Evolutionary conservation across 2,329 filamentous ascomycete genomes (phyloP).

Genomic region (Clonostachys sp.): DNA sequence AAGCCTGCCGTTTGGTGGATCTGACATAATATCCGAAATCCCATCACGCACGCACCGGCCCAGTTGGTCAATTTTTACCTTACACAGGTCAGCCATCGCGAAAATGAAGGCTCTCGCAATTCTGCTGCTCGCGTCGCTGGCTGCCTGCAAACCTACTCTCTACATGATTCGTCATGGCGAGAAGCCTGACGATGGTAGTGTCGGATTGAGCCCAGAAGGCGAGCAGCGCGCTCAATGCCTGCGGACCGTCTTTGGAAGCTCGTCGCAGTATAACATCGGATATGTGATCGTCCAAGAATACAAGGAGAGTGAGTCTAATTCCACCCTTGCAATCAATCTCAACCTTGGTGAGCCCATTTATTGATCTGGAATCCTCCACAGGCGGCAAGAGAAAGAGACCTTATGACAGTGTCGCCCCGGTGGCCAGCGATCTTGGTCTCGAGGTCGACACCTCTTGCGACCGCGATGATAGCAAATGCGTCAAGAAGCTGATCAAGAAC

Average conservation of each 20-base stretch:
- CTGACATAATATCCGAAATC: no score
- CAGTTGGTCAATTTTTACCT: no score
- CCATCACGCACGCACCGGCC: no score
- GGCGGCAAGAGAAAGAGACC: slow-evolving; percentile 49
- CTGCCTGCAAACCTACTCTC: slow-evolving; percentile 37
- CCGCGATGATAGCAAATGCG: slow-evolving; percentile 50
- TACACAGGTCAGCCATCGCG: no score
- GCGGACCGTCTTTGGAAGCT: slow-evolving; percentile 47
- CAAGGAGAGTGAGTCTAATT: slow-evolving; percentile 29
- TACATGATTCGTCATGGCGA: slow-evolving; percentile 63
- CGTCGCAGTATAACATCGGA: slow-evolving; percentile 48
- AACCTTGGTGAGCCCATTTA: background rate
- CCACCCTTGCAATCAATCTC: background rate
- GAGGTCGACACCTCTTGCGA: slow-evolving; percentile 50
- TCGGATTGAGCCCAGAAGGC: slow-evolving; percentile 45
- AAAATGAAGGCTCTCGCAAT: background rate
- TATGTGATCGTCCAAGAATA: slow-evolving; percentile 54
- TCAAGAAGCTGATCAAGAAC: slow-evolving; percentile 39
- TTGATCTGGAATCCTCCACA: slow-evolving; percentile 9
- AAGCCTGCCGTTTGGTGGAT: background rate
- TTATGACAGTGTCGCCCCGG: slow-evolving; percentile 50
- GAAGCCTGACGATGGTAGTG: slow-evolving; percentile 44
- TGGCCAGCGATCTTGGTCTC: slow-evolving; percentile 50
- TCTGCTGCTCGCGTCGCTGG: slow-evolving; percentile 7
- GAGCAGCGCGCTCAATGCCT: slow-evolving; percentile 54